These are phyloP conservation scores for Astraeus odoratus DNA, from an alignment of 768 basidiomycete genomes.

Conservation along the genomic window DNA sequence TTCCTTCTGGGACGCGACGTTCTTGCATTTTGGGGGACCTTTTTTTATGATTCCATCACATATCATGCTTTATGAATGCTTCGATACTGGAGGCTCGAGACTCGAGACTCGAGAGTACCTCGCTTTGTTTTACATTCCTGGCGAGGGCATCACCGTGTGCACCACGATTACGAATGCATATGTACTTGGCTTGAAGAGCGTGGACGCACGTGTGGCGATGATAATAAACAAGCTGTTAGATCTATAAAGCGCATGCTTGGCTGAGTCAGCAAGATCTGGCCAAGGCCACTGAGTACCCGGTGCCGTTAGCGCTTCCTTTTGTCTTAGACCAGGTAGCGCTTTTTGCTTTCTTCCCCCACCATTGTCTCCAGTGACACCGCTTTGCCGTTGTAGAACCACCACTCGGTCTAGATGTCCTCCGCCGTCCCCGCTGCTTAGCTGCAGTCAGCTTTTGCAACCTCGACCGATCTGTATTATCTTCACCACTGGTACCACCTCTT, in stretches of 20 bases:
- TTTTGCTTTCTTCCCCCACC: slow-evolving; percentile 1
- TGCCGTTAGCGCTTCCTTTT: slow-evolving; percentile 1
- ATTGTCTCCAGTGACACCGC: slow-evolving; percentile 10
- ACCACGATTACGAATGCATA: no score
- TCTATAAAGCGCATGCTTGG: no score
- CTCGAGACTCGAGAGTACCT: no score
- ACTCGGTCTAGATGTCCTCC: neutral
- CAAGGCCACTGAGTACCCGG: neutral
- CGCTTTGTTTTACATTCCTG: no score
- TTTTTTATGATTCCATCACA: neutral
- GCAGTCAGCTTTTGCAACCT: neutral
- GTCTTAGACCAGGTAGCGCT: neutral
- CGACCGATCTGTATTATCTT: neutral
- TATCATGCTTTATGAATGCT: neutral
- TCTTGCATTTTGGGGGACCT: neutral
- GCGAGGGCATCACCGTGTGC: no score
- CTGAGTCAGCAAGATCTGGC: slow-evolving; percentile 1
- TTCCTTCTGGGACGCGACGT: neutral
- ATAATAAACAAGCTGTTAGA: no score
- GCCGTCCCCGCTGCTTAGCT: neutral
- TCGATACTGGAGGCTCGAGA: no score
- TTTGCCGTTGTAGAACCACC: neutral
- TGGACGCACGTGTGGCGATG: no score
- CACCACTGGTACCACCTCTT: neutral
- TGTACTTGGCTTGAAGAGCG: no score